A percentile compares a stretch with the other conserved stretches of the same genome.
Evolutionary conservation across 2,329 filamentous ascomycete species (phyloP).

Genomic region (Aureobasidium sp.): DNA sequence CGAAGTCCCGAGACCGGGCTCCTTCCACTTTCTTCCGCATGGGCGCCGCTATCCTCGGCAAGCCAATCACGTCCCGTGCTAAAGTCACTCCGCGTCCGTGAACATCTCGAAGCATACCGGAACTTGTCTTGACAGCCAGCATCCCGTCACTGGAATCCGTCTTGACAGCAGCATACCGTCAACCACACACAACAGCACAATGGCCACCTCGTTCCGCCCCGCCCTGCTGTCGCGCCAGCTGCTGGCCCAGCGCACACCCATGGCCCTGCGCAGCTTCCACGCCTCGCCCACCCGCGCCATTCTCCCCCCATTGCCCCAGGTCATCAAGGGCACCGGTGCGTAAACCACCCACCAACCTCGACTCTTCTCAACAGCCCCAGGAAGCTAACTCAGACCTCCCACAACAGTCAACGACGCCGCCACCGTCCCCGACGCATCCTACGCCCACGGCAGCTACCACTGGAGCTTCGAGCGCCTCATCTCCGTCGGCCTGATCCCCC

Average conservation of each 20-base stretch:
- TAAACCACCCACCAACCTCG: too few species aligned
- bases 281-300: slow-evolving; percentile 68
- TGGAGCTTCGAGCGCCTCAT: slow-evolving; percentile 89
- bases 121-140: background rate
- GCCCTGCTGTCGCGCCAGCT: slow-evolving; percentile 28
- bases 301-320: slow-evolving; percentile 76
- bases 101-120: background rate
- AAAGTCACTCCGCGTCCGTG: background rate
- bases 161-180: background rate
- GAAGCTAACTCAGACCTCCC: too few species aligned
- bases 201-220: slow-evolving; percentile 45
- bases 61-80: background rate
- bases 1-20: background rate
- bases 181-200: slow-evolving; percentile 26
- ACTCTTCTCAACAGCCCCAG: too few species aligned
- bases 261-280: slow-evolving; percentile 63
- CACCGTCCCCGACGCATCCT: slow-evolving; percentile 61
- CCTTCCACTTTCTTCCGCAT: slow-evolving; percentile 9
- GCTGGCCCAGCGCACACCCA: slow-evolving; percentile 29
- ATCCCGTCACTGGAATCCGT: too few species aligned
- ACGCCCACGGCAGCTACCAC: slow-evolving; percentile 91
- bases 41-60: background rate
- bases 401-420: slow-evolving; percentile 68
- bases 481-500: slow-evolving; percentile 72
- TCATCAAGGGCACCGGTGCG: slow-evolving; percentile 66